Evolutionary conservation across 257 asterid species (phyloP).

Genomic region (Solanum rostratum): DNA sequence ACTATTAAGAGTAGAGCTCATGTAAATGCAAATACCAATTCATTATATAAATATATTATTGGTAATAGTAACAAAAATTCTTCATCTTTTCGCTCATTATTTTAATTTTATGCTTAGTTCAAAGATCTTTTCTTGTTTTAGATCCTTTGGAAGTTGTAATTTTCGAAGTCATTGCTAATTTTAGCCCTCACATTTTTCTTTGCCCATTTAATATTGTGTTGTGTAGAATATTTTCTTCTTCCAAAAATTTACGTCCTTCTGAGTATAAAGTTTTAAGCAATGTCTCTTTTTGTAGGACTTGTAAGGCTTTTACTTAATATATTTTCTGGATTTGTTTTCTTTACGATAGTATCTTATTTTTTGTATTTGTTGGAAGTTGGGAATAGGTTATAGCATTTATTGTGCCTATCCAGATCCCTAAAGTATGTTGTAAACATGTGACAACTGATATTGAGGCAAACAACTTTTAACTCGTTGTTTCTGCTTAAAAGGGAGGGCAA

Average conservation of each 20-base stretch:
- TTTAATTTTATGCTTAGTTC: no score
- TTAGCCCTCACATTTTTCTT: not conserved
- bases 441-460: not conserved
- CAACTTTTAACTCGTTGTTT: not conserved
- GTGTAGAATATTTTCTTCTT: not conserved
- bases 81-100: no score
- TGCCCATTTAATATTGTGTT: not conserved
- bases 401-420: not conserved
- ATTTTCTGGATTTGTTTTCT: not conserved
- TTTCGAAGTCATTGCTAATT: not conserved
- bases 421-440: not conserved
- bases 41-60: no score
- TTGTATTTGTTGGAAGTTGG: not conserved
- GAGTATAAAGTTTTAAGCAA: not conserved
- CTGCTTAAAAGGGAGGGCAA: not conserved
- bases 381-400: not conserved
- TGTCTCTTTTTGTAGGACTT: not conserved
- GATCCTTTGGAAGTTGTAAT: no score
- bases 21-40: no score
- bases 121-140: no score
- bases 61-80: no score
- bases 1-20: no score
- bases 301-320: not conserved
- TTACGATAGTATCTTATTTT: not conserved
- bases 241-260: not conserved